Evolutionary conservation across 192 early-diverging fungal species (phyloP), one percentile per base, ranked within the genome.

Genomic region (Backusella tarrabulga): DNA sequence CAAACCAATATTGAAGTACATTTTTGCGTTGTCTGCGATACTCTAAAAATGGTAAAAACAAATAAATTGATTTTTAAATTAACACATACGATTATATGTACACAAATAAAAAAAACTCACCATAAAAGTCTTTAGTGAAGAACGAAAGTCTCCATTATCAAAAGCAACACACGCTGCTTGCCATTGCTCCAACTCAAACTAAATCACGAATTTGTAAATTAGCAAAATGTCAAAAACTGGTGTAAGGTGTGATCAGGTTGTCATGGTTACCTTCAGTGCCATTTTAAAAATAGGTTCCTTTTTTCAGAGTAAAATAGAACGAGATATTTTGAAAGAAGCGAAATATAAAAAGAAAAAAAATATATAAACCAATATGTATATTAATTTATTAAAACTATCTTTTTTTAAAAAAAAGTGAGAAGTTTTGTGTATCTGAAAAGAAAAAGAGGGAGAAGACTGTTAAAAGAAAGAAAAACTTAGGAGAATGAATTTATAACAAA

Each of bases 1-100:
- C 74, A 96, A 90, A 7, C 93, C 96, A 80, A 98, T 95, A 83
- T 98, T 99, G 84, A 98, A 99, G 83, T 97, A 95, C 67, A 98
- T 97, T 84, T 96, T 97, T 44, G 96, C 91, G 19, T 91, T 92
- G 80, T 97, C 95, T 42, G 97, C 96, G 73, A 99, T 91, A 35
- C 83, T 81, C 91, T 92, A 85, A 76, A 71, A 66, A 40, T 44
- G 52, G 23, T 40, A 21, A 41, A 26, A 23, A 23, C 38, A 34
- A 38, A 23, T 34, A 68, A 46, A 32, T 26, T 8, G 68, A 21
- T 34, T 32, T 32, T 85, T 42, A 68, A 69, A 81, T 85, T 81
- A 82, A 38, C 35, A 67, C 34, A 38, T 69, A 73, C 23, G 54
- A 74, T 35, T 38, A 32, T 52, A 36, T 73, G 35, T 34, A 34